Evolutionary conservation across 805 yeast genomes (phyloP).

Genomic region (Suhomyces faveliae): DNA sequence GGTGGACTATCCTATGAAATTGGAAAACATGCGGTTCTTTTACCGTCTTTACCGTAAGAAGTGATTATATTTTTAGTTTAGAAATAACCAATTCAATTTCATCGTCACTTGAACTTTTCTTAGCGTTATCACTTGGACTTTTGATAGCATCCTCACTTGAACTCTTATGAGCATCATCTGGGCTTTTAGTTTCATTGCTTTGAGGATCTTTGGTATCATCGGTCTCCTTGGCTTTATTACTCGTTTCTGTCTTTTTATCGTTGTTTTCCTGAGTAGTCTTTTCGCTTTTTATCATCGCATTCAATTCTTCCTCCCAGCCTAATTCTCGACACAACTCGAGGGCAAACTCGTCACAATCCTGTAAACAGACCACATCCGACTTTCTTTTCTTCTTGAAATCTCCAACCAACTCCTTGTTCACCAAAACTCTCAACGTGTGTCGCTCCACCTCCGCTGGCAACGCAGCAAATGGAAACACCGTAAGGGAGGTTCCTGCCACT

Average conservation of each 20-base stretch:
- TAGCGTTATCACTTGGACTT: too few species aligned
- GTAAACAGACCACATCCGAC: conserved; percentile 58
- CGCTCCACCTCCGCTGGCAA: conserved; percentile 65
- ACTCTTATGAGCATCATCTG: too few species aligned
- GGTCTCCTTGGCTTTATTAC: too few species aligned
- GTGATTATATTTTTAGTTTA: conserved; percentile 18
- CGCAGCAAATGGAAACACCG: conserved; percentile 88
- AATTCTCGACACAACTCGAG: conserved; percentile 48
- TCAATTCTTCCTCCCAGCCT: conserved; percentile 66
- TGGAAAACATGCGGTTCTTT: conserved; percentile 88
- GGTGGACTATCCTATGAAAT: conserved; percentile 58
- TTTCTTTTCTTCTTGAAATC: conserved; percentile 55
- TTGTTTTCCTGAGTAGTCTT: background rate
- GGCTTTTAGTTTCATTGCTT: too few species aligned
- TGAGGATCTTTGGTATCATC: too few species aligned
- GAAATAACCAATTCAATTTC: conserved; percentile 5
- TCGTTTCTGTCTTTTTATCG: background rate
- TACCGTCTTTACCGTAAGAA: conserved; percentile 67
- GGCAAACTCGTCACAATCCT: conserved; percentile 68
- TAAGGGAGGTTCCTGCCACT: conserved; percentile 89
- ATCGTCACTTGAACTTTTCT: too few species aligned
- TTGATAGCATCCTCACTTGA: too few species aligned
- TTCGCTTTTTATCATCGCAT: conserved; percentile 24
- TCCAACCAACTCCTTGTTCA: conserved; percentile 79
- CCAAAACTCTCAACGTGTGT: conserved; percentile 54